Evolutionary conservation across 371 early-diverging fungal species (phyloP).

Genomic region (Mucor circinelloides): DNA sequence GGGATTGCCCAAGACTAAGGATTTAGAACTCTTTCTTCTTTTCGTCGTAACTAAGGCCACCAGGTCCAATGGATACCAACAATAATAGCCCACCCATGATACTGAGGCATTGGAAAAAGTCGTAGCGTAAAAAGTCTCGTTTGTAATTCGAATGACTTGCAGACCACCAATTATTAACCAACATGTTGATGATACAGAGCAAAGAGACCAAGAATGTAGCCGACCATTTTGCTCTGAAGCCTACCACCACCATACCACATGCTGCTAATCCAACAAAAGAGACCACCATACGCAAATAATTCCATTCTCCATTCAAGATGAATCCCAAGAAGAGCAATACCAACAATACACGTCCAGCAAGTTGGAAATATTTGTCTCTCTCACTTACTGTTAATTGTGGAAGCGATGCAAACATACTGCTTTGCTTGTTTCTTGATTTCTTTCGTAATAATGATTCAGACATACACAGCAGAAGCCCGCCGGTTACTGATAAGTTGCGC

Average conservation of each 20-base stretch:
- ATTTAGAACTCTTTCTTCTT: conserved; percentile 74
- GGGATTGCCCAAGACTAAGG: no score
- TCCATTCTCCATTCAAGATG: conserved; percentile 80
- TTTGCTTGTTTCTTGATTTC: conserved; percentile 27
- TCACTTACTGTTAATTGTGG: conserved; percentile 80
- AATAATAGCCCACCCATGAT: conserved; percentile 93
- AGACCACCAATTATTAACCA: conserved; percentile 95
- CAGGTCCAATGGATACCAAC: conserved; percentile 90
- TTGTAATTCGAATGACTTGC: conserved; percentile 70
- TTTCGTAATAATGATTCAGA: conserved; percentile 61
- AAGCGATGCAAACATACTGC: conserved; percentile 74
- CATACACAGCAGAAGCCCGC: conserved; percentile 89
- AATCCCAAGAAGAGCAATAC: conserved; percentile 88
- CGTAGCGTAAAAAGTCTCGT: conserved; percentile 92
- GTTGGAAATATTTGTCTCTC: conserved; percentile 79
- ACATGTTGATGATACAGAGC: conserved; percentile 81
- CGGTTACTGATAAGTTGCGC: conserved; percentile 85
- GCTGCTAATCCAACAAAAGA: conserved; percentile 75
- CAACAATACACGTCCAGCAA: conserved; percentile 88
- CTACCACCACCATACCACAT: conserved; percentile 90
- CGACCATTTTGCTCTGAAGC: conserved; percentile 94
- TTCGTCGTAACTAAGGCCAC: conserved; percentile 89
- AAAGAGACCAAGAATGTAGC: conserved; percentile 89
- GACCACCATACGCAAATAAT: conserved; percentile 63
- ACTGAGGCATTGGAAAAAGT: conserved; percentile 97